Conservation (phyloP, 1,284 basidiomycete species). For the Leccinum subatratum region DNA sequence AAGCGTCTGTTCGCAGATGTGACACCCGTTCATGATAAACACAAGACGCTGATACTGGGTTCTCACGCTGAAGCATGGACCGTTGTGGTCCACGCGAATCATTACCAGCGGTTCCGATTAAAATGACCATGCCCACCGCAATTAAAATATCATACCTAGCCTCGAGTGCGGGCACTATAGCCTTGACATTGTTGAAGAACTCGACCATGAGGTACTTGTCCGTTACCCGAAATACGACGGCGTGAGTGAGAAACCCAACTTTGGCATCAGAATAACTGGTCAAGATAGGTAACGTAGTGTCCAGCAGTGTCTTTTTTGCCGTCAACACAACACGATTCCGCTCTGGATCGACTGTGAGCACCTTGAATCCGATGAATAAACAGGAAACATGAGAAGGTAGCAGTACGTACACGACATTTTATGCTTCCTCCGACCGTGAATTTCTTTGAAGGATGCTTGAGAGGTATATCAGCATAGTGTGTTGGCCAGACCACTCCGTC, state of each 20-base stretch:
- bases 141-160: constrained; percentile 55
- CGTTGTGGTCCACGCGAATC: constrained; percentile 29
- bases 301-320: constrained; percentile 87
- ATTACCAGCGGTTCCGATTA: constrained; percentile 3
- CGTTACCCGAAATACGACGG: constrained; percentile 75
- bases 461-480: constrained; percentile 90
- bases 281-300: constrained; percentile 73
- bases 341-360: constrained; percentile 81
- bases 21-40: not conserved
- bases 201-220: constrained; percentile 81
- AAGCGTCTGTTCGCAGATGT: constrained; percentile 50
- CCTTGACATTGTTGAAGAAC: constrained; percentile 88
- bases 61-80: constrained; percentile 36
- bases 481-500: constrained; percentile 93
- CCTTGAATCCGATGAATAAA: constrained; percentile 40
- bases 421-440: constrained; percentile 84
- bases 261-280: constrained; percentile 64
- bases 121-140: not conserved
- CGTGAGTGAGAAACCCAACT: constrained; percentile 75
- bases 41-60: not conserved
- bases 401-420: constrained; percentile 72
- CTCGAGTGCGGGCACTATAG: constrained; percentile 77
- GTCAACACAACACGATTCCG: constrained; percentile 84
- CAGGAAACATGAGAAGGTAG: constrained; percentile 2
- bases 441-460: constrained; percentile 89